A percentile compares a stretch with the other conserved stretches of the same genome.
Conservation (phyloP, 176 grass and related monocot genomes). For the Musa beccarii region DNA sequence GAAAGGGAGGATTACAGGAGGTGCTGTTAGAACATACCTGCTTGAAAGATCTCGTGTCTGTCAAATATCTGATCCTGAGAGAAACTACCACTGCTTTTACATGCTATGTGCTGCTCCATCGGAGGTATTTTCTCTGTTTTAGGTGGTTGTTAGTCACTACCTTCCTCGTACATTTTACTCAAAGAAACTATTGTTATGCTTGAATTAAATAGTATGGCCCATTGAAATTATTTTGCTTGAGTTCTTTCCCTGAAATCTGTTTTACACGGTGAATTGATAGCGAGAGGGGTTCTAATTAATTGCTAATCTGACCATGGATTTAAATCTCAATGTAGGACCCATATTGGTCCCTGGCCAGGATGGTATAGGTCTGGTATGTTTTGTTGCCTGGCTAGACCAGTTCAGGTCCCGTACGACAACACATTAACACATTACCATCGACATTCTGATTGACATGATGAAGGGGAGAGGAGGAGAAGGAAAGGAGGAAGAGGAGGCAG, state of each 20-base stretch:
- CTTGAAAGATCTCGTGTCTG: constrained; percentile 97
- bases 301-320: not conserved
- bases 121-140: constrained; percentile 46
- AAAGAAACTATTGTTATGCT: too few relatives aligned
- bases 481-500: too few relatives aligned
- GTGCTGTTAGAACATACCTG: constrained; percentile 85
- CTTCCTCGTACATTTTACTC: too few relatives aligned
- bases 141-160: not conserved
- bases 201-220: too few relatives aligned
- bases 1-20: constrained; percentile 77
- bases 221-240: not conserved
- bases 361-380: too few relatives aligned
- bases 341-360: too few relatives aligned
- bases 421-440: too few relatives aligned
- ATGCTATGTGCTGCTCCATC: constrained; percentile 84
- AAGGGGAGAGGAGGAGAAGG: too few relatives aligned
- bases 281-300: not conserved
- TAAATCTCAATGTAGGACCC: too few relatives aligned
- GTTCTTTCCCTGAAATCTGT: not conserved
- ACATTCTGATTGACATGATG: too few relatives aligned
- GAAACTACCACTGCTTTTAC: constrained; percentile 99
- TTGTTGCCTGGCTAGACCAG: too few relatives aligned
- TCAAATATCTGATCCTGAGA: constrained; percentile 85
- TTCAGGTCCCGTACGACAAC: too few relatives aligned
- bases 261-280: not conserved